These are phyloP conservation scores for Mucor irregularis DNA, from an alignment of 371 early-diverging fungal species.

Conservation along the genomic window DNA sequence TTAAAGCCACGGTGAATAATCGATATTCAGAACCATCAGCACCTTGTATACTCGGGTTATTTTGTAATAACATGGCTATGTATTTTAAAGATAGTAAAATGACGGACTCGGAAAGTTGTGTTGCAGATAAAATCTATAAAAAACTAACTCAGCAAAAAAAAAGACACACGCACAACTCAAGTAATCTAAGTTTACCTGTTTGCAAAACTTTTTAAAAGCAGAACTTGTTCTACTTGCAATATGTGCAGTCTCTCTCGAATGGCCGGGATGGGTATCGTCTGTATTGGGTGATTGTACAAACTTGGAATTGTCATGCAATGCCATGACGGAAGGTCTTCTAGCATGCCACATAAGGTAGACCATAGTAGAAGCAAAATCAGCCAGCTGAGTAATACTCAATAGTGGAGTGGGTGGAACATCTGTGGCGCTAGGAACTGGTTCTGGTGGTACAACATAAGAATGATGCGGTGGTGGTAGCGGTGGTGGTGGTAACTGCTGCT, in stretches of 20 bases:
- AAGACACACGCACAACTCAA: not conserved
- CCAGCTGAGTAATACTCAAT: slow-evolving; percentile 49
- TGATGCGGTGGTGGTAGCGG: slow-evolving; percentile 17
- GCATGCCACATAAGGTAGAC: slow-evolving; percentile 69
- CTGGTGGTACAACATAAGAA: slow-evolving; percentile 23
- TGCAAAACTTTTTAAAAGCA: slow-evolving; percentile 57
- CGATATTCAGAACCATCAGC: slow-evolving; percentile 78
- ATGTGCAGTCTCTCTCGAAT: slow-evolving; percentile 39
- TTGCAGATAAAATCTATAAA: slow-evolving; percentile 56
- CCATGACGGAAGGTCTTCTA: slow-evolving; percentile 51
- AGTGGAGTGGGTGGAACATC: slow-evolving; percentile 32
- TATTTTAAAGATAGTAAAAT: slow-evolving; percentile 62
- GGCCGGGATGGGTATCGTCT: slow-evolving; percentile 18
- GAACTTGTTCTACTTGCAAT: slow-evolving; percentile 52
- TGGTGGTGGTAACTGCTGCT: slow-evolving; percentile 21
- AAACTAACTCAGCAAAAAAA: not conserved
- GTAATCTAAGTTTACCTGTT: slow-evolving; percentile 41
- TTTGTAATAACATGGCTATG: slow-evolving; percentile 62
- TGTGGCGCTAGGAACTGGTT: slow-evolving; percentile 40
- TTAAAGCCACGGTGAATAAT: slow-evolving; percentile 76
- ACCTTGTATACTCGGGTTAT: slow-evolving; percentile 63
- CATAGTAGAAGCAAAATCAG: slow-evolving; percentile 69
- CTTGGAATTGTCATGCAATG: slow-evolving; percentile 34
- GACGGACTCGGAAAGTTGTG: slow-evolving; percentile 65
- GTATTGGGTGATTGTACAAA: not conserved